A percentile compares a stretch with the other conserved stretches of the same genome.
These are phyloP conservation scores for Rhinocladiella similis DNA, from an alignment of 2,329 filamentous ascomycete genomes.

Conservation along the genomic window DNA sequence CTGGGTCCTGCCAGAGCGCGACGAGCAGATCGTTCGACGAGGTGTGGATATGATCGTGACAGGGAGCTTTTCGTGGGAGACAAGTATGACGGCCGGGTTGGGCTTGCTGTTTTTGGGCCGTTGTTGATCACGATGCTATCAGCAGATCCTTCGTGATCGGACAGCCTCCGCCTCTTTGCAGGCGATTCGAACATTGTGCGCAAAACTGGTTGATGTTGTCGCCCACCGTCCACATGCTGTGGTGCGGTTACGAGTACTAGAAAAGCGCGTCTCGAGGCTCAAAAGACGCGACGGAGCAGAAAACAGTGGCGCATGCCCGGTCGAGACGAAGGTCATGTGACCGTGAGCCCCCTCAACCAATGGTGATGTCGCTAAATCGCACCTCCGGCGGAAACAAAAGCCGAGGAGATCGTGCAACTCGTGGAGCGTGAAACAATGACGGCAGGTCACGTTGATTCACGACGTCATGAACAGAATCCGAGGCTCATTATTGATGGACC, in stretches of 20 bases:
- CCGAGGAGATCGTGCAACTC: not conserved
- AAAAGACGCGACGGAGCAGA: conserved; percentile 1
- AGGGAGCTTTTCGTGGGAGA: conserved; percentile 32
- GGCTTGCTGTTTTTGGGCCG: conserved; percentile 19
- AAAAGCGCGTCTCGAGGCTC: not conserved
- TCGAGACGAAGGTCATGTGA: not conserved
- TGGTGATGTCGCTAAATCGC: not conserved
- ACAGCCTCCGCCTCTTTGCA: conserved; percentile 21
- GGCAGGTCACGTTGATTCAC: conserved; percentile 4
- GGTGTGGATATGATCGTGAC: conserved; percentile 29
- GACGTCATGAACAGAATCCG: conserved; percentile 13
- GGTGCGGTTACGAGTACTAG: too few species aligned
- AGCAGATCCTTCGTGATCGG: not conserved
- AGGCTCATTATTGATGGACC: not conserved
- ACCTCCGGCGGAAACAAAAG: not conserved
- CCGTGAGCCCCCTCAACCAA: not conserved
- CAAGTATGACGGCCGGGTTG: conserved; percentile 27
- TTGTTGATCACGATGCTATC: not conserved
- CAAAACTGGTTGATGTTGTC: not conserved
- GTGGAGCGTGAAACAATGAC: conserved; percentile 4
- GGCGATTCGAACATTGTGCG: conserved; percentile 18
- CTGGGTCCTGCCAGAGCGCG: conserved; percentile 10
- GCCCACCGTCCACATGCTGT: not conserved
- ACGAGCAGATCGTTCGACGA: conserved; percentile 17
- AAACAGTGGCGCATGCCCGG: not conserved